Evolutionary conservation across 306 rosid species (phyloP), one percentile per base, ranked within the genome.

Genomic region (Quercus ilex): DNA sequence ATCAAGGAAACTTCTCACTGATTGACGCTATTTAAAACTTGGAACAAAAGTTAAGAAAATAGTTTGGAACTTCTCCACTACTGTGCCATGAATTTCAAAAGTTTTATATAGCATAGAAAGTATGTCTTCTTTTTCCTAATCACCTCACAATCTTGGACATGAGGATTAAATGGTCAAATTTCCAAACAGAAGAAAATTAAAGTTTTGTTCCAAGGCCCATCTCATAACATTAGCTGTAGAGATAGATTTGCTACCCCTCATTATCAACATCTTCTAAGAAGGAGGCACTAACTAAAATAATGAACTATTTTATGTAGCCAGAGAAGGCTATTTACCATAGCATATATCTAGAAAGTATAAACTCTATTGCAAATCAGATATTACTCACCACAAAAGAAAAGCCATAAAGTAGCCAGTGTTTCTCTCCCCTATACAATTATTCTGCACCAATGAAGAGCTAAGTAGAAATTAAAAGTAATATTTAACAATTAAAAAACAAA

Each of bases 341-440:
- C 58, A 64, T 68, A 68, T 6, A 52, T 72, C 14, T 56, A 51
- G 17, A 25, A 56, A 78, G 53, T 13, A 49, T 30, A 35, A 35
- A 71, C 5, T 72, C 68, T 59, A 69, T 71, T 72, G 49, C 62
- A 51, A 64, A 69, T 74, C 81, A 85, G 31, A 73, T 10, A 67
- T 80, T 73, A 88, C 99, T 88, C 87, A 95, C 99, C 99, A 95
- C 82, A 91, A 83, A 88, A 95, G 97, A 85, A 95, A 95, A 53
- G 96, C 96, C 92, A 93, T 59, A 76, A 93, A 95, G 85, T 89
- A 91, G 63, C 88, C 87, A 18, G 89, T 91, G 79, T 95, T 95
- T 85, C 88, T 89, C 91, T 95, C 99, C 55, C 99, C 98, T 71
- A 95, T 95, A 83, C 99, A 95, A 83, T 93, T 95, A 88, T 95